Percentiles rank a stretch among this genome's conserved stretches.
phyloP scores from a whole-genome alignment of 305 asterid species.

The Galium porrigens region DNA sequence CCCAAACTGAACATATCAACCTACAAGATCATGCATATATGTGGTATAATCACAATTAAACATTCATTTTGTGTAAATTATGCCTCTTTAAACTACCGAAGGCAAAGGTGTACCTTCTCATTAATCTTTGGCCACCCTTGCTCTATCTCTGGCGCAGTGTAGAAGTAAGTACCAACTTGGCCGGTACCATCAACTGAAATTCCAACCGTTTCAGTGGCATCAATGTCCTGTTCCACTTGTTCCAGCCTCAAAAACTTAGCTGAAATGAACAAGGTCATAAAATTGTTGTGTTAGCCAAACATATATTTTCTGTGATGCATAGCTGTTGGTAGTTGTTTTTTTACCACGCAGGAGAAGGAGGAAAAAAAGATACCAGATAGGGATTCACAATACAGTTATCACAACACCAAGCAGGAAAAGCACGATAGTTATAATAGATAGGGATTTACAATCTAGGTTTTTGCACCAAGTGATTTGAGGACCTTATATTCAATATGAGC shows the following conservation, averaged over 20 bases:
- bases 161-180: conserved; percentile 89
- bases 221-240: conserved; percentile 85
- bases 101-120: conserved; percentile 48
- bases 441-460: neutral
- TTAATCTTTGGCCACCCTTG: conserved; percentile 95
- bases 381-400: neutral
- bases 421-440: neutral
- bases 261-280: conserved; percentile 25
- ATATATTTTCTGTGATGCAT: neutral
- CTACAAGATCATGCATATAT: conserved; percentile 29
- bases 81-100: neutral
- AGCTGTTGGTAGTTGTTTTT: neutral
- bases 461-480: neutral
- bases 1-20: conserved; percentile 97
- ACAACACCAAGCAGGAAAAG: neutral
- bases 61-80: conserved; percentile 2
- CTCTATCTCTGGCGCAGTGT: conserved; percentile 96
- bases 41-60: conserved; percentile 18
- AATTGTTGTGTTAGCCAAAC: conserved; percentile 5
- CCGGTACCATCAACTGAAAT: conserved; percentile 82
- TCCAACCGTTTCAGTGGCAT: conserved; percentile 58
- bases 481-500: neutral
- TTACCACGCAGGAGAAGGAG: neutral
- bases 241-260: conserved; percentile 91
- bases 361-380: neutral